Base-by-base conservation (phyloP, 495 filamentous ascomycete genomes). In the Aspergillus coremiiformis region DNA sequence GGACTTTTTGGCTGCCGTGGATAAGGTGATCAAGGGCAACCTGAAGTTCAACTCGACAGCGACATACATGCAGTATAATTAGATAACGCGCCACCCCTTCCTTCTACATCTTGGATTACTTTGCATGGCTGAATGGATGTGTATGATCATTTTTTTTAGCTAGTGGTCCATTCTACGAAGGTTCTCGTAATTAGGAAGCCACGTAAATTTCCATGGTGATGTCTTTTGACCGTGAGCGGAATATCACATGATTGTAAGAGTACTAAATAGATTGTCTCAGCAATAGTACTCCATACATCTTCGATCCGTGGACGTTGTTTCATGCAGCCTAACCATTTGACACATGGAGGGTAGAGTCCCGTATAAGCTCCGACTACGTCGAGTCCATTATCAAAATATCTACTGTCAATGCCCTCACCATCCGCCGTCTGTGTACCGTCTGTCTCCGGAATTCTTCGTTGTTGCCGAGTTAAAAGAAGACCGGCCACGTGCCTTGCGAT, bases 11-110 rank as follows among this genome's bases (percentile, higher is more conserved):
- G 86, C 86, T 17, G 90, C 92, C 14, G 93, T 98, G 53, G 93
- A 98, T 75, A 98, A 98, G 83, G 93, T 98, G 49, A 98, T 98
- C 73, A 96, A 96, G 82, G 90, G 90, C 53, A 96, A 96, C 69
- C 75, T 96, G 67, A 98, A 98, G 80, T 98, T 98, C 78, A 97
- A 96, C 80, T 95, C 89, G 50, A 98, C 93, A 48, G 93, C 94
- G 21, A 90, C 90, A 49, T 98, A 98, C 75, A 94, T 94, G 83
- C 93, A 97, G 70, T 98, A 98, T 79, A 98, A 98, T 71, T 98
- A 90, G 60, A 66, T 29, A 29, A 37, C 33, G 44, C 21, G n/a
- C n/a, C n/a, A n/a, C 17, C 15, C 23, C 23, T 37, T 44, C 32
- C 45, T n/a, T 50, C 15, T 37, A 44, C 50, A 35, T 26, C 8